Percentiles rank a stretch among this genome's conserved stretches.
These are phyloP conservation scores for Penicillium decumbens DNA, from an alignment of 2,329 filamentous ascomycete genomes.

Conservation along the genomic window DNA sequence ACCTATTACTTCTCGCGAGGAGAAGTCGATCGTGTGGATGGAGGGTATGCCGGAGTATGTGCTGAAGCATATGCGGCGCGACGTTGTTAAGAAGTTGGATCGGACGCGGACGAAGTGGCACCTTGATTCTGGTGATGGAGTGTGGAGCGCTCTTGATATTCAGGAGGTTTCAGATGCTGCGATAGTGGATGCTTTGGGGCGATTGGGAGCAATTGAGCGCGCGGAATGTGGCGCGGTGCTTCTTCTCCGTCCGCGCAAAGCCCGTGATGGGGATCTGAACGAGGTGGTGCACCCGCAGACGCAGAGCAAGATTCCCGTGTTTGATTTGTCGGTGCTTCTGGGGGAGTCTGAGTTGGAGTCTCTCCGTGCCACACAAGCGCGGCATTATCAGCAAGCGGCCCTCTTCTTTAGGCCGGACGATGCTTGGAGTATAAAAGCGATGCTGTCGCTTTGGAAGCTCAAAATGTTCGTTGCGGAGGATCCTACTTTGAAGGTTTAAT, in stretches of 20 bases:
- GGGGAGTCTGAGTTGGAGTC: constrained; percentile 28
- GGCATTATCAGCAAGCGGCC: constrained; percentile 30
- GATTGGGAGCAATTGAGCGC: constrained; percentile 22
- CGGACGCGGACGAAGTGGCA: constrained; percentile 25
- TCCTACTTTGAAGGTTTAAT: not conserved
- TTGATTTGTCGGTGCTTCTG: constrained; percentile 34
- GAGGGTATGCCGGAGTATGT: constrained; percentile 47
- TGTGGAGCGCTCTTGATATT: constrained; percentile 28
- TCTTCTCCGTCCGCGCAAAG: constrained; percentile 3
- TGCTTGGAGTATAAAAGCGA: constrained; percentile 25
- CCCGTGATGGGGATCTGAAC: not conserved
- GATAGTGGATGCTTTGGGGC: constrained; percentile 20
- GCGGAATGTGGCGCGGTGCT: constrained; percentile 33
- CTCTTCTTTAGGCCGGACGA: constrained; percentile 36
- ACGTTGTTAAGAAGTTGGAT: constrained; percentile 36
- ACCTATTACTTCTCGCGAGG: constrained; percentile 23
- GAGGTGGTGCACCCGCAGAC: constrained; percentile 27
- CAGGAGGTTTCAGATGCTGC: constrained; percentile 17
- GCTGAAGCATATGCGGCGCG: constrained; percentile 34
- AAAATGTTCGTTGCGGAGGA: constrained; percentile 29
- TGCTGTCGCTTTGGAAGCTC: constrained; percentile 40
- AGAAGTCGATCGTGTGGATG: constrained; percentile 42
- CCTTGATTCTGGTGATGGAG: constrained; percentile 17
- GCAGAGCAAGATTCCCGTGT: constrained; percentile 33
- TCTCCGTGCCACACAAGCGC: constrained; percentile 25